Conservation (phyloP, 2,329 filamentous ascomycete genomes). For the Corinectria fuckeliana region DNA sequence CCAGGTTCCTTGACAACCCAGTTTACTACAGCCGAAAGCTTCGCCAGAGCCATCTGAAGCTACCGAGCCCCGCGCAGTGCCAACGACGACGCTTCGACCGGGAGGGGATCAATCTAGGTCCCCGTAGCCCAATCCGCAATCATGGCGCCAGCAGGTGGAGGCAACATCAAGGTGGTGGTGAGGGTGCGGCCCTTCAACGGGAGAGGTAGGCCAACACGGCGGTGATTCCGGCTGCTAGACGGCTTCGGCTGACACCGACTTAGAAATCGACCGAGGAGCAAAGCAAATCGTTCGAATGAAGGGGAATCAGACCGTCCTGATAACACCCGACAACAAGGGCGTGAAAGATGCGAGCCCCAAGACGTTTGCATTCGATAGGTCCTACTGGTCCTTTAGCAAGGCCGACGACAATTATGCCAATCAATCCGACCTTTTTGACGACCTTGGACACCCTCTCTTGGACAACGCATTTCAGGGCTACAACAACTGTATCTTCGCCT, state of each 20-base stretch:
- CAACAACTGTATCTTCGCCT: conserved; percentile 99
- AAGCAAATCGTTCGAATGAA: conserved; percentile 99
- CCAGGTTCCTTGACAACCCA: conserved; percentile 16
- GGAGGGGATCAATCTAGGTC: conserved; percentile 46
- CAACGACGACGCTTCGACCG: conserved; percentile 29
- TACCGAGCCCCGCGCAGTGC: conserved; percentile 37
- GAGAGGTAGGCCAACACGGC: conserved; percentile 68
- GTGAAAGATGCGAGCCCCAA: conserved; percentile 77
- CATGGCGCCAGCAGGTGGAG: conserved; percentile 70
- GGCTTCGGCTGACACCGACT: conserved; percentile 26
- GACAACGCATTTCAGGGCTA: conserved; percentile 99
- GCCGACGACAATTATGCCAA: conserved; percentile 83
- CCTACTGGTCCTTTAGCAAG: conserved; percentile 97
- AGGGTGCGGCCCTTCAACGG: conserved; percentile 93
- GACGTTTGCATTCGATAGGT: conserved; percentile 93
- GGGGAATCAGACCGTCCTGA: conserved; percentile 86
- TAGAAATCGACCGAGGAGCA: conserved; percentile 88
- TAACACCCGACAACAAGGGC: conserved; percentile 73
- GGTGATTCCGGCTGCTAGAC: background rate
- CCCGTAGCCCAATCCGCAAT: conserved; percentile 40
- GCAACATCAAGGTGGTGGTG: conserved; percentile 99
- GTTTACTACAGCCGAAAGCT: conserved; percentile 4
- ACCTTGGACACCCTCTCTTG: conserved; percentile 86
- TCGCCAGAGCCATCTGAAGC: conserved; percentile 19
- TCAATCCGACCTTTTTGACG: conserved; percentile 86